These are phyloP conservation scores for Taphrina communis DNA, from an alignment of 1,139 yeast species.

Conservation along the genomic window DNA sequence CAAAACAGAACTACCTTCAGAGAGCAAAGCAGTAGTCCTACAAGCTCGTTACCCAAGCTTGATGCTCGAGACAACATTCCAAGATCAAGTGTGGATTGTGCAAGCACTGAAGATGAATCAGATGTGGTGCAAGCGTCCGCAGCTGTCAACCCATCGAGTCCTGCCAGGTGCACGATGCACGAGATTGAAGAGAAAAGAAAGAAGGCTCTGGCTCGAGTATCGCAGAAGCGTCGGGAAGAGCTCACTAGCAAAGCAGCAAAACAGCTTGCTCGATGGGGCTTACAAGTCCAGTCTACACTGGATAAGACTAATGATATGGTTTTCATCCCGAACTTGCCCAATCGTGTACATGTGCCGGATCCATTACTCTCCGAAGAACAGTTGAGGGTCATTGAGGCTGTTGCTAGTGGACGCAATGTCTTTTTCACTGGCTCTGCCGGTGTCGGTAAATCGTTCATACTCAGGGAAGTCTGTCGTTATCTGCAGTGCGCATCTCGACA, in stretches of 20 bases:
- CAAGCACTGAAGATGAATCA: neutral
- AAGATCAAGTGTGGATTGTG: neutral
- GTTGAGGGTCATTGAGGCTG: slow-evolving; percentile 62
- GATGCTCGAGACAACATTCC: neutral
- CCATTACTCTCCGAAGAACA: slow-evolving; percentile 60
- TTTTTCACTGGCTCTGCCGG: slow-evolving; percentile 94
- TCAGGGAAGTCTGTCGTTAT: slow-evolving; percentile 70
- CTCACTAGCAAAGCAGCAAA: neutral
- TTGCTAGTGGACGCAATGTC: slow-evolving; percentile 59
- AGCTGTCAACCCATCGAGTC: neutral
- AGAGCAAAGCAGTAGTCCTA: neutral
- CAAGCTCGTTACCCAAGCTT: neutral
- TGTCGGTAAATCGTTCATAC: slow-evolving; percentile 84
- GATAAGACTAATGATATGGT: slow-evolving; percentile 7
- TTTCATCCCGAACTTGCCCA: slow-evolving; percentile 4
- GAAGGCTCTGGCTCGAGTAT: neutral
- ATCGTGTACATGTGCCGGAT: slow-evolving; percentile 3
- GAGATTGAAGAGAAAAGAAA: slow-evolving; percentile 5
- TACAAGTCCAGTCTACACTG: neutral
- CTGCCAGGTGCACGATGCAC: neutral
- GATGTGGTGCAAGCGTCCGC: neutral
- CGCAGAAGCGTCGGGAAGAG: slow-evolving; percentile 4
- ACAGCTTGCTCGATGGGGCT: slow-evolving; percentile 6
- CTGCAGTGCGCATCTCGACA: slow-evolving; percentile 49
- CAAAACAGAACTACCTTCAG: neutral